Percentiles rank a stretch among this genome's conserved stretches.
Conservation (phyloP, 345 rosid genomes). For the Odontarrhena argentea region DNA sequence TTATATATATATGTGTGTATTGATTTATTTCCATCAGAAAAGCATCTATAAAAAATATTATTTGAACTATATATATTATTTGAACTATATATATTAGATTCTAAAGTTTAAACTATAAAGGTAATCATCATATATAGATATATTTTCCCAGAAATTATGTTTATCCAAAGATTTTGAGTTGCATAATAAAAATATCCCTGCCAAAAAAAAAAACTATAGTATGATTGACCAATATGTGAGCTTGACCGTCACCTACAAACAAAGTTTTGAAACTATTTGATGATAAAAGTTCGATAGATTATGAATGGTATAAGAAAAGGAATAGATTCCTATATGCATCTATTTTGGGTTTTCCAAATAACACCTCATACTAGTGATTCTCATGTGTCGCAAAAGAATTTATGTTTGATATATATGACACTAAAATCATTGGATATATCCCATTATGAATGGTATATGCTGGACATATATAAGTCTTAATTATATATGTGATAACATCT, state of each 20-base stretch:
- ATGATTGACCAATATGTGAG: neutral
- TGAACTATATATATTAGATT: neutral
- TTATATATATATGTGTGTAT: neutral
- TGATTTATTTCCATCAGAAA: neutral
- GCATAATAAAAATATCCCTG: neutral
- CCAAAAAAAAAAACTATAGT: neutral
- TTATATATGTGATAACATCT: neutral
- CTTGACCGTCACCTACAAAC: constrained; percentile 18
- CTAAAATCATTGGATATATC: neutral
- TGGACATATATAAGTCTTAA: neutral
- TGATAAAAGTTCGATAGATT: too few relatives aligned
- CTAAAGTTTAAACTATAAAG: neutral
- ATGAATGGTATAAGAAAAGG: too few relatives aligned
- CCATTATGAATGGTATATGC: constrained; percentile 2
- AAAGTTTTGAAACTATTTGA: neutral
- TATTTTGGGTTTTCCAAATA: too few relatives aligned
- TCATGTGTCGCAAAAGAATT: neutral
- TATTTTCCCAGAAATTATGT: neutral
- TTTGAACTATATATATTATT: neutral
- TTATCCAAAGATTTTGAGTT: neutral
- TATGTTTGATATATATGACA: neutral
- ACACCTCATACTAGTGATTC: too few relatives aligned
- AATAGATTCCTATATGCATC: too few relatives aligned
- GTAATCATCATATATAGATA: neutral
- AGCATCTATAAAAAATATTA: neutral